Evolutionary conservation across 1,284 basidiomycete species (phyloP), one percentile per base, ranked within the genome.

Genomic region (Ceraceosorus guamensis): DNA sequence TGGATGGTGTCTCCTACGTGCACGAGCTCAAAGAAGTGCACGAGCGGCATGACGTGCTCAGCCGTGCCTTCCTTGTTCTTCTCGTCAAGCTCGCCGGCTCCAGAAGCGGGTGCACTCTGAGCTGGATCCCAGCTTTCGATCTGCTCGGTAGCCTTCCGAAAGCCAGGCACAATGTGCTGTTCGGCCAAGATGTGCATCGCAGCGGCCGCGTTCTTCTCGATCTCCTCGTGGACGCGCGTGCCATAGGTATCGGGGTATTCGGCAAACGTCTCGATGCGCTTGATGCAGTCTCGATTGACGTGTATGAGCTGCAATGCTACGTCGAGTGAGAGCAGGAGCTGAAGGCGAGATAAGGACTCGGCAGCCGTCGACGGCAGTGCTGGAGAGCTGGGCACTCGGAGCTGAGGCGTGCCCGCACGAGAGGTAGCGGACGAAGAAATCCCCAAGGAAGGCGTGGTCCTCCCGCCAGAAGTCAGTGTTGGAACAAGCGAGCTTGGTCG

Each of bases 1-100:
- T 92, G 89, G 51, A 98, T 96, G 16, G 90, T 98, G 76, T 98
- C 93, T 0, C 91, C 95, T 14, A 97, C 82, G 78, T 98, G 93
- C 0, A 95, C 92, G 14, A 98, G 81, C 79, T 97, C 93, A 67
- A 98, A 97, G 78, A 98, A 98, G 77, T 97, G 91, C 46, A 96
- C 80, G 1, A 98, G 78, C 0, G 93, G 91, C 0, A 91, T 89
- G 1, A 97, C 91, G 16, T 65, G 46, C 92, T 68, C 53, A 86
- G 82, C 3, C 84, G 87, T 2, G 89, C 89, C 59, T 87, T 91
- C 65, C 37, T 44, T 57, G 37, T 32, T 47, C 14, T 48, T 50
- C 11, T 41, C 39, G 39, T 41, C 39, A 24, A 24, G 24, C 2
- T 24, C 24, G 48, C 14, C 18, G 13, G 62, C 53, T 43, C 13